Conservation (phyloP, 768 basidiomycete species). For the Mycena filopes region DNA sequence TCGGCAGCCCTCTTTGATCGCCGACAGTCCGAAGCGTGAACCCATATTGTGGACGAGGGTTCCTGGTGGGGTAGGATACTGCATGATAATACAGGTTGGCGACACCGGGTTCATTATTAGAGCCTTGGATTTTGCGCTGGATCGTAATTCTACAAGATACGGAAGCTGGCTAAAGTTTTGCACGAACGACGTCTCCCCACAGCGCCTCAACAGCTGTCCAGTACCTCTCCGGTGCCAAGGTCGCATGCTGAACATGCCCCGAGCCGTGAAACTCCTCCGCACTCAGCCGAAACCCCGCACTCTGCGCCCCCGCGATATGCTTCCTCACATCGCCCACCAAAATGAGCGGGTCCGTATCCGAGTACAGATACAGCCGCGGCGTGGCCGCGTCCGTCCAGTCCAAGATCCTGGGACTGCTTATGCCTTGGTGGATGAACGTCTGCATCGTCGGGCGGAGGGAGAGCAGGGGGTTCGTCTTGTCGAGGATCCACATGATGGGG, state of each 20-base stretch:
- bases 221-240: neutral
- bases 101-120: too few species aligned
- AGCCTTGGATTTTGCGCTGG: too few species aligned
- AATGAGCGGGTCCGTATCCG: neutral
- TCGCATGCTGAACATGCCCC: slow-evolving; percentile 12
- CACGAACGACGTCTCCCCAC: slow-evolving; percentile 6
- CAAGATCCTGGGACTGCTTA: neutral
- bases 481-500: neutral
- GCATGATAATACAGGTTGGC: too few species aligned
- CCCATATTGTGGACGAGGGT: too few species aligned
- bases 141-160: too few species aligned
- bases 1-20: too few species aligned
- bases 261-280: slow-evolving; percentile 6
- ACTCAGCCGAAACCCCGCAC: neutral
- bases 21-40: too few species aligned
- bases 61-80: too few species aligned
- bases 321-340: neutral
- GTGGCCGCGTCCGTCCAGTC: neutral
- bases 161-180: too few species aligned
- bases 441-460: neutral
- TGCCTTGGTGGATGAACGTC: neutral
- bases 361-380: slow-evolving; percentile 15
- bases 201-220: neutral
- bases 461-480: neutral
- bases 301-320: neutral